phyloP scores from a whole-genome alignment of 2,329 filamentous ascomycete species.

The Alternaria consortialis region DNA sequence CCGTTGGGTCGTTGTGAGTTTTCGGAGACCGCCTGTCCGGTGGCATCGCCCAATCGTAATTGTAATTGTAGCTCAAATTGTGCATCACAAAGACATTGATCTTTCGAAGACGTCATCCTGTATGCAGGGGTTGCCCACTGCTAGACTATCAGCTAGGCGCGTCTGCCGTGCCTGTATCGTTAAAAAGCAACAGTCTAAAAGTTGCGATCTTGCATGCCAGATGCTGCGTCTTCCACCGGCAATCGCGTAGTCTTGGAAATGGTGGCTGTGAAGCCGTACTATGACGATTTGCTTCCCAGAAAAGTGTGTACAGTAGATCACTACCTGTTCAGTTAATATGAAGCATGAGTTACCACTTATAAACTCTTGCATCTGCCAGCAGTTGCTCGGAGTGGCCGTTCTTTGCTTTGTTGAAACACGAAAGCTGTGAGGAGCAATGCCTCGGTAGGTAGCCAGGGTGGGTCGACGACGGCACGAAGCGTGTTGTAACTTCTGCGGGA shows the following conservation, averaged over 20 bases:
- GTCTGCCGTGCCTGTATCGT: not conserved
- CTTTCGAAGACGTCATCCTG: slow-evolving; percentile 1
- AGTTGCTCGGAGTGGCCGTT: slow-evolving; percentile 5
- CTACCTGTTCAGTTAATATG: slow-evolving; percentile 1
- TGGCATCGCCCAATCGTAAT: slow-evolving; percentile 15
- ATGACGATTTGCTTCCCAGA: not conserved
- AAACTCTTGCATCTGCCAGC: not conserved
- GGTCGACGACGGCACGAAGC: not conserved
- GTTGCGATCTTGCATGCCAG: slow-evolving; percentile 1
- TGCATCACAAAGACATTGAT: not conserved
- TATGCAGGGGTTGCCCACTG: not conserved
- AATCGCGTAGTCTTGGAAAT: slow-evolving; percentile 2
- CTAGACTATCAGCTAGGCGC: not conserved
- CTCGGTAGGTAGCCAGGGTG: not conserved
- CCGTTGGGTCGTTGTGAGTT: slow-evolving; percentile 19
- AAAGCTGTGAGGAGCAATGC: not conserved
- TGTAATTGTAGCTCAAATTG: slow-evolving; percentile 12
- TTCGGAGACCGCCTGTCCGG: slow-evolving; percentile 8
- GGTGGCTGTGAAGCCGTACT: not conserved
- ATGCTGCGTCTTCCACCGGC: slow-evolving; percentile 6
- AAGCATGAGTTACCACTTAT: slow-evolving; percentile 1
- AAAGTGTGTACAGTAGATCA: slow-evolving; percentile 2
- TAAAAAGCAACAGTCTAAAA: not conserved
- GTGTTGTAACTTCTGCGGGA: not conserved
- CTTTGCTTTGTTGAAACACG: not conserved